These are phyloP conservation scores for Crataegus laevigata DNA, from an alignment of 306 rosid species.

Conservation along the genomic window DNA sequence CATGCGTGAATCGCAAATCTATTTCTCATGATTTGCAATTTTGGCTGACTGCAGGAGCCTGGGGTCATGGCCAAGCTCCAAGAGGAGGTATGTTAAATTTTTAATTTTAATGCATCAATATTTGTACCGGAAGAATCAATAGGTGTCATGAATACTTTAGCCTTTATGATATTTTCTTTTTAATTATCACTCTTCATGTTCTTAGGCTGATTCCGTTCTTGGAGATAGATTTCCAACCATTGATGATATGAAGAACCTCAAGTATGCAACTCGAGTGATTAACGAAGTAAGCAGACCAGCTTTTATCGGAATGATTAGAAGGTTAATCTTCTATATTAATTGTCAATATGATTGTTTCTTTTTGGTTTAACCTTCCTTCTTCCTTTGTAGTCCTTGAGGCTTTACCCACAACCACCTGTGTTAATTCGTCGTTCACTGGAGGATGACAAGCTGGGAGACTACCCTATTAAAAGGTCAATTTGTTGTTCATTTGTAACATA, in stretches of 20 bases:
- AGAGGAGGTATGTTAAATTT: slow-evolving; percentile 62
- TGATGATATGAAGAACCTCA: slow-evolving; percentile 92
- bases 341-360: slow-evolving; percentile 1
- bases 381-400: slow-evolving; percentile 72
- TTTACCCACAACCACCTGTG: slow-evolving; percentile 98
- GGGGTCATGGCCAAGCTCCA: slow-evolving; percentile 76
- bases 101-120: slow-evolving; percentile 12
- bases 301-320: not conserved
- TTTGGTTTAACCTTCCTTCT: slow-evolving; percentile 13
- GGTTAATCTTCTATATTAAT: not conserved
- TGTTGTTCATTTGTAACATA: not conserved
- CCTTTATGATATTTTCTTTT: slow-evolving; percentile 4
- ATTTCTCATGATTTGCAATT: not conserved
- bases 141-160: not conserved
- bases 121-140: slow-evolving; percentile 3
- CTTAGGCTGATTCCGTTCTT: slow-evolving; percentile 69
- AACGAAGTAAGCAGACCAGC: slow-evolving; percentile 63
- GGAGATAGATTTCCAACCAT: slow-evolving; percentile 86
- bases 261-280: slow-evolving; percentile 89
- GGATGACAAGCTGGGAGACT: slow-evolving; percentile 66
- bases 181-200: slow-evolving; percentile 3
- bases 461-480: slow-evolving; percentile 63
- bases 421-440: slow-evolving; percentile 85
- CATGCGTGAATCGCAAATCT: not conserved
- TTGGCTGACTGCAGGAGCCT: slow-evolving; percentile 65